Percentiles rank a stretch among this genome's conserved stretches.
Evolutionary conservation across 208 protist genomes (phyloP).

Genomic region (Leishmania amazonensis): DNA sequence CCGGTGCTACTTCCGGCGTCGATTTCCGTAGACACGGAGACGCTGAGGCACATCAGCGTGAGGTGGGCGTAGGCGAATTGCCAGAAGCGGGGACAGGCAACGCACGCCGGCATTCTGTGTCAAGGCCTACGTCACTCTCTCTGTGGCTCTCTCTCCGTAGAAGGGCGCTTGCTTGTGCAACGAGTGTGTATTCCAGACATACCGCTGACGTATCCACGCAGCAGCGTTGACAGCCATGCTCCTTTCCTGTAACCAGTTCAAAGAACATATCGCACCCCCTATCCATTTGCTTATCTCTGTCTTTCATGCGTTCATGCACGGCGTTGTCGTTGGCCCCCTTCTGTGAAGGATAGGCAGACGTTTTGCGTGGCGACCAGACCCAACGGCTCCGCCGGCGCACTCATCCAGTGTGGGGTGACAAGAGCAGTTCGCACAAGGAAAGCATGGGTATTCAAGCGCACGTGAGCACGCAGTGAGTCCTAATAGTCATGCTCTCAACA

Average conservation of each 20-base stretch:
- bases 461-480: background rate
- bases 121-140: no score
- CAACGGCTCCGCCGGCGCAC: no score
- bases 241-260: no score
- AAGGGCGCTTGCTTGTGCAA: no score
- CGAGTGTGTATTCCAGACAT: no score
- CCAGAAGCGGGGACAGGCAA: no score
- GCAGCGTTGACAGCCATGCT: no score
- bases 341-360: background rate
- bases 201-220: no score
- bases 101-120: no score
- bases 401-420: background rate
- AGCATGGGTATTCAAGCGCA: background rate
- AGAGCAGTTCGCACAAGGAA: background rate
- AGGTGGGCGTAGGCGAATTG: no score
- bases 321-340: background rate
- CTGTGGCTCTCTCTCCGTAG: no score
- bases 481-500: background rate
- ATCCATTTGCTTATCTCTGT: background rate
- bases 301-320: background rate
- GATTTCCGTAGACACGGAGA: background rate
- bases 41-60: no score
- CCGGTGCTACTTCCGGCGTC: background rate
- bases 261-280: background rate
- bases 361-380: background rate